phyloP scores from a whole-genome alignment of 1,139 yeast species.

The Yamadazyma trypodendri region DNA sequence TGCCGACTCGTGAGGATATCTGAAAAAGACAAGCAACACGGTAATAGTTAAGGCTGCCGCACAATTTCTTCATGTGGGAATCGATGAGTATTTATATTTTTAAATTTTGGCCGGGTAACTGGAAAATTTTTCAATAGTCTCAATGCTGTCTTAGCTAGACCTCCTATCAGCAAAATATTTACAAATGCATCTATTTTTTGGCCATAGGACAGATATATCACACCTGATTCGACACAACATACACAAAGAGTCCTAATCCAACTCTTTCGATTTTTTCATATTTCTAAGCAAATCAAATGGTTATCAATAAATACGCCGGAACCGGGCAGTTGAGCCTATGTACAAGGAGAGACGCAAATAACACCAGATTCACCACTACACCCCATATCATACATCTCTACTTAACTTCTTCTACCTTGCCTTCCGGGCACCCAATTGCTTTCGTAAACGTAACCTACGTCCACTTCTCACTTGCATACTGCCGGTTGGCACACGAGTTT shows the following conservation, averaged over 20 bases:
- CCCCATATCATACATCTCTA: too few species aligned
- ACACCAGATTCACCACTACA: too few species aligned
- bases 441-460: too few species aligned
- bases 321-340: conserved; percentile 1
- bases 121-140: neutral
- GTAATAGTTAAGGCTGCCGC: conserved; percentile 59
- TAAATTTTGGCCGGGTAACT: conserved; percentile 12
- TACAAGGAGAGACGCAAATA: neutral
- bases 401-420: too few species aligned
- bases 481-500: too few species aligned
- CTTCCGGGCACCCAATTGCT: too few species aligned
- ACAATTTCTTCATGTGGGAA: conserved; percentile 23
- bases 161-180: neutral
- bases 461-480: too few species aligned
- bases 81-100: conserved; percentile 4
- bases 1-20: conserved; percentile 52
- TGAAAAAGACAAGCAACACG: conserved; percentile 56
- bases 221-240: too few species aligned
- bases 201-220: too few species aligned
- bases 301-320: neutral
- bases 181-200: too few species aligned
- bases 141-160: neutral
- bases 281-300: neutral
- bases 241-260: too few species aligned
- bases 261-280: too few species aligned